Evolutionary conservation across 2,329 filamentous ascomycete genomes (phyloP).

Genomic region (Ophiostoma perfectum): DNA sequence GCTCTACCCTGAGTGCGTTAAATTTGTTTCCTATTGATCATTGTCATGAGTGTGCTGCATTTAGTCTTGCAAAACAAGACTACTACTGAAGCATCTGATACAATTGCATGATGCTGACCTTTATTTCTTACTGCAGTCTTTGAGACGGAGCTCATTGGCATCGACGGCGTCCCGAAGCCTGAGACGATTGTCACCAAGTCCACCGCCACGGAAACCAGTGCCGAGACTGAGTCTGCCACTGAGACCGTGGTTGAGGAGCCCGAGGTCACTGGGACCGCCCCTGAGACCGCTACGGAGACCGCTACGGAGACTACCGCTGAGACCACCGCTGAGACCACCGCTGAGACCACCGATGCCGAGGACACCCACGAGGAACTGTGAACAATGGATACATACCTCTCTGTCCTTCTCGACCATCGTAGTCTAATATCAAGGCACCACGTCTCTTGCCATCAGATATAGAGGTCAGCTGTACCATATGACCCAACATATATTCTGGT

Average conservation of each 20-base stretch:
- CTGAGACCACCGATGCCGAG: constrained; percentile 35
- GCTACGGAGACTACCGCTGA: constrained; percentile 32
- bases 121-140: constrained; percentile 42
- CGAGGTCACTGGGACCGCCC: constrained; percentile 34
- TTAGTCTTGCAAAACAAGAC: too few species aligned
- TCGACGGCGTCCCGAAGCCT: constrained; percentile 62
- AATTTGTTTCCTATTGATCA: not conserved
- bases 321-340: constrained; percentile 38
- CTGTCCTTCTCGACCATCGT: not conserved
- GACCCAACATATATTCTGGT: not conserved
- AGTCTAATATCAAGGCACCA: too few species aligned
- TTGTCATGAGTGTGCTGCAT: not conserved
- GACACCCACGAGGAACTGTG: constrained; percentile 4
- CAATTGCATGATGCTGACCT: not conserved
- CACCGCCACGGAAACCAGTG: constrained; percentile 22
- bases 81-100: not conserved
- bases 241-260: constrained; percentile 31
- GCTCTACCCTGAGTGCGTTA: constrained; percentile 64
- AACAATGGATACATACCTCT: not conserved
- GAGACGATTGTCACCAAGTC: constrained; percentile 43
- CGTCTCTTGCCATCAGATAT: too few species aligned
- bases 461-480: not conserved
- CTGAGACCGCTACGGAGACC: constrained; percentile 43
- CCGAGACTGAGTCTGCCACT: constrained; percentile 19
- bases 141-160: constrained; percentile 73